Percentiles rank a stretch among this genome's conserved stretches.
phyloP scores from a whole-genome alignment of 2,329 filamentous ascomycete genomes.

The Fusarium xylarioides region DNA sequence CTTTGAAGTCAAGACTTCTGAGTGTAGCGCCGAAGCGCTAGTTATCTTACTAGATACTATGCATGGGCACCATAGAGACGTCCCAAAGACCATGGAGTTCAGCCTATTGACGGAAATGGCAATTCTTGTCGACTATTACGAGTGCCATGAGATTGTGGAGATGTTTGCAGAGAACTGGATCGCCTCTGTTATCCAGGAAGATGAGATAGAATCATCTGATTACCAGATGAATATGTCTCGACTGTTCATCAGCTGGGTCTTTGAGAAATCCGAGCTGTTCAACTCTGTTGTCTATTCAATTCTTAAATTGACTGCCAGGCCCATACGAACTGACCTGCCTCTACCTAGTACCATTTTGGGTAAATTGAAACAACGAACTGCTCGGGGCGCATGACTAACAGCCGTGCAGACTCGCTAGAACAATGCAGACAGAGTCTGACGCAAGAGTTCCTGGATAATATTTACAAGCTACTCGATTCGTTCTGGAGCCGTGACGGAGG shows the following conservation, averaged over 20 bases:
- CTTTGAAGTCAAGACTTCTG: neutral
- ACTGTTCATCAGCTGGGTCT: accelerated
- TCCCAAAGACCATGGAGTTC: slow-evolving; percentile 13
- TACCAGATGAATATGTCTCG: neutral
- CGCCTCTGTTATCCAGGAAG: accelerated
- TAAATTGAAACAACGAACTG: accelerated
- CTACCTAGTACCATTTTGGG: accelerated
- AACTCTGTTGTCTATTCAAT: neutral
- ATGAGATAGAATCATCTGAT: accelerated
- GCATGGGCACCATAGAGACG: slow-evolving; percentile 29
- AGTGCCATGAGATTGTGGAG: slow-evolving; percentile 34
- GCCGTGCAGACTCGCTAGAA: accelerated
- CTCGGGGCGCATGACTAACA: neutral
- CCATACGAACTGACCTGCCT: accelerated
- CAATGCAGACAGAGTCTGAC: accelerated
- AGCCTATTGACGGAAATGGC: slow-evolving; percentile 35
- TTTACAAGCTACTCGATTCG: neutral
- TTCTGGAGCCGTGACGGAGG: accelerated
- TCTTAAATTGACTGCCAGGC: accelerated
- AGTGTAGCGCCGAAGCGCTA: slow-evolving; percentile 34
- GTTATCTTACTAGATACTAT: slow-evolving; percentile 38
- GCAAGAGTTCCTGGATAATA: accelerated
- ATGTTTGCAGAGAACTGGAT: neutral
- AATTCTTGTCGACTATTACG: slow-evolving; percentile 40
- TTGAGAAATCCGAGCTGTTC: accelerated